phyloP scores from a whole-genome alignment of 805 yeast genomes.

The Candida saitoana region DNA sequence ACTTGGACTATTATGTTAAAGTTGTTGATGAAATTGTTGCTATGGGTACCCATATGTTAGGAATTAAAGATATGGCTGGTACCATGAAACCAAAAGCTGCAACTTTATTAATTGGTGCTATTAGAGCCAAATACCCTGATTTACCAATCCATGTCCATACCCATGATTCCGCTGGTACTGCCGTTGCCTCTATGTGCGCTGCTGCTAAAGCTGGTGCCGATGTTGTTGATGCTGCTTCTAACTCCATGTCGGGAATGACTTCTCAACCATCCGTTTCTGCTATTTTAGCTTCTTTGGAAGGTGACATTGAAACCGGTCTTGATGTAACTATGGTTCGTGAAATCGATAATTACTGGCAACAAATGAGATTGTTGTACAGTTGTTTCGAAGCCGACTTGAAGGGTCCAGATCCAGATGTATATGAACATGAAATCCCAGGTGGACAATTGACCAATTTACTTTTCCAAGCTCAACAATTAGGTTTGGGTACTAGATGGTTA shows the following conservation, averaged over 20 bases:
- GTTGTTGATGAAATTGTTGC: conserved; percentile 79
- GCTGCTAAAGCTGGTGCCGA: conserved; percentile 97
- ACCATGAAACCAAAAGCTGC: conserved; percentile 96
- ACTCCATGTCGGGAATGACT: conserved; percentile 97
- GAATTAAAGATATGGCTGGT: conserved; percentile 99
- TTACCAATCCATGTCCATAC: conserved; percentile 98
- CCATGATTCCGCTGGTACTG: conserved; percentile 99
- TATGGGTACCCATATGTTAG: conserved; percentile 95
- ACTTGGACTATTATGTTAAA: conserved; percentile 80
- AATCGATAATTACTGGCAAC: conserved; percentile 96
- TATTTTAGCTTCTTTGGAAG: conserved; percentile 85
- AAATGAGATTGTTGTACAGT: conserved; percentile 93
- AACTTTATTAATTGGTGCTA: conserved; percentile 65
- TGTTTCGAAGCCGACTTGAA: conserved; percentile 97
- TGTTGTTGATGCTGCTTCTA: conserved; percentile 94
- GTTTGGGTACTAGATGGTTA: conserved; percentile 94
- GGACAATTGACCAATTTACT: conserved; percentile 97
- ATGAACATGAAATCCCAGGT: conserved; percentile 98
- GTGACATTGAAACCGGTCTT: conserved; percentile 73
- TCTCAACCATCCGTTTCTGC: conserved; percentile 97
- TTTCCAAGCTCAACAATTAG: conserved; percentile 99
- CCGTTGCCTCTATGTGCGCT: conserved; percentile 94
- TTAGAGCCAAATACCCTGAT: conserved; percentile 84
- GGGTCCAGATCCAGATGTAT: conserved; percentile 99
- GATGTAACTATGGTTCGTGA: conserved; percentile 66